These are phyloP conservation scores for Vitis hybrid DNA, from an alignment of 177 flowering plant genomes.

Conservation along the genomic window DNA sequence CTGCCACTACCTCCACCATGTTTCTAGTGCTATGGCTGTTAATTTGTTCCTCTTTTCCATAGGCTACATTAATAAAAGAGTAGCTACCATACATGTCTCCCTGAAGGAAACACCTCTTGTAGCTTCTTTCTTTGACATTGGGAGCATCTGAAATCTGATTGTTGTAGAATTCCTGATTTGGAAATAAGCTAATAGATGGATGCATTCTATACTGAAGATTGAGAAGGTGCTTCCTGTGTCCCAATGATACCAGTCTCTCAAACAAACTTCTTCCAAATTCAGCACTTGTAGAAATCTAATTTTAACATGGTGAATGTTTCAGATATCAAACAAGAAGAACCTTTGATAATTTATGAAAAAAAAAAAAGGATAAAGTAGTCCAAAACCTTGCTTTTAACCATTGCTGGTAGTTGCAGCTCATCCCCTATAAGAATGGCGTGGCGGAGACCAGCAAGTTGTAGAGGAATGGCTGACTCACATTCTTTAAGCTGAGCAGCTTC, in stretches of 20 bases:
- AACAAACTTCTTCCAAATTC: constrained; percentile 57
- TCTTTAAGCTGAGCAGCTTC: constrained; percentile 63
- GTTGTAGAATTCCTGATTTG: constrained; percentile 55
- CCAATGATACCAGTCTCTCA: constrained; percentile 10
- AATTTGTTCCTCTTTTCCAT: constrained; percentile 45
- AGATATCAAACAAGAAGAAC: not conserved
- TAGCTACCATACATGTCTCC: constrained; percentile 59
- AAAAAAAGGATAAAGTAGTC: too few relatives aligned
- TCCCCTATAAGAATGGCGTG: constrained; percentile 42
- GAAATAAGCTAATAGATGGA: constrained; percentile 57
- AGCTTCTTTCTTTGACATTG: constrained; percentile 30
- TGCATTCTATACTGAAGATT: constrained; percentile 62
- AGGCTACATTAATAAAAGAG: constrained; percentile 59
- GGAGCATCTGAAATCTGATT: constrained; percentile 48
- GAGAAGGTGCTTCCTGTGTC: constrained; percentile 45
- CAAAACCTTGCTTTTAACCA: constrained; percentile 43
- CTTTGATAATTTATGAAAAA: too few relatives aligned
- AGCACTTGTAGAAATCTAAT: constrained; percentile 17
- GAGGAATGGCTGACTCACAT: constrained; percentile 43
- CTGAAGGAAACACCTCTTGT: constrained; percentile 33
- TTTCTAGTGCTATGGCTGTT: constrained; percentile 44
- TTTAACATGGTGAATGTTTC: not conserved
- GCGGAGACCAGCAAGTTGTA: constrained; percentile 31
- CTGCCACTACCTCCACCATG: constrained; percentile 59
- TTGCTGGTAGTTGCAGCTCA: constrained; percentile 47